Percentiles rank a stretch among this genome's conserved stretches.
phyloP scores from a whole-genome alignment of 2,329 filamentous ascomycete species.

The Penicillium thymicola region DNA sequence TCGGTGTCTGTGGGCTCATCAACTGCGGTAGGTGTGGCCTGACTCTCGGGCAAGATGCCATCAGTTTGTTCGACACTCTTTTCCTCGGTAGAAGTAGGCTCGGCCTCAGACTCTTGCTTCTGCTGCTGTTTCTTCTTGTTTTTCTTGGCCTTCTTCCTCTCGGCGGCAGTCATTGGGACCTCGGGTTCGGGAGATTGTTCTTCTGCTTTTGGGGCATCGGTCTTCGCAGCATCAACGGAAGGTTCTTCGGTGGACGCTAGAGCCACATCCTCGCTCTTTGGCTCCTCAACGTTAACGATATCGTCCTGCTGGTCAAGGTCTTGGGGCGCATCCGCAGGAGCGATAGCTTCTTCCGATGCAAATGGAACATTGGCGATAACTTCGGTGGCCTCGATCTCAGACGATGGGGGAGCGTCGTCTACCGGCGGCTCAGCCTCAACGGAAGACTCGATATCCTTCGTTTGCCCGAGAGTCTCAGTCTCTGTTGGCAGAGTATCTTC shows the following conservation, averaged over 20 bases:
- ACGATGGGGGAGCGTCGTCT: neutral
- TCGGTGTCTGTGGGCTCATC: neutral
- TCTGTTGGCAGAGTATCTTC: neutral
- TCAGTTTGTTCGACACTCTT: neutral
- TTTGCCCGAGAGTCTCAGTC: neutral
- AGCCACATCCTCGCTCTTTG: neutral
- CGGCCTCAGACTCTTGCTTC: slow-evolving; percentile 14
- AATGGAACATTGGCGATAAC: neutral
- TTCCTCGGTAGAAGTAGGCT: slow-evolving; percentile 1
- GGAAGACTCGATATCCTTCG: neutral
- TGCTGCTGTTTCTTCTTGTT: slow-evolving; percentile 29
- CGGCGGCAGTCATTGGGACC: slow-evolving; percentile 18
- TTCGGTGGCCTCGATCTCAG: neutral
- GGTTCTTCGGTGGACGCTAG: neutral
- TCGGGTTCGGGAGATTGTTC: slow-evolving; percentile 6
- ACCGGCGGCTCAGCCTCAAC: neutral
- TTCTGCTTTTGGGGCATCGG: neutral
- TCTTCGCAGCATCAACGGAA: neutral
- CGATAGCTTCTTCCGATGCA: neutral
- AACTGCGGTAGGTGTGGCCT: neutral
- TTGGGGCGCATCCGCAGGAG: neutral
- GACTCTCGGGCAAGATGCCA: neutral
- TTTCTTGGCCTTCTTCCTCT: slow-evolving; percentile 45
- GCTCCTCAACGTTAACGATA: neutral
- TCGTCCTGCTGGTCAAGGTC: neutral